A percentile compares a stretch with the other conserved stretches of the same genome.
Evolutionary conservation across 768 basidiomycete genomes (phyloP).

Genomic region (Suillus lakei): DNA sequence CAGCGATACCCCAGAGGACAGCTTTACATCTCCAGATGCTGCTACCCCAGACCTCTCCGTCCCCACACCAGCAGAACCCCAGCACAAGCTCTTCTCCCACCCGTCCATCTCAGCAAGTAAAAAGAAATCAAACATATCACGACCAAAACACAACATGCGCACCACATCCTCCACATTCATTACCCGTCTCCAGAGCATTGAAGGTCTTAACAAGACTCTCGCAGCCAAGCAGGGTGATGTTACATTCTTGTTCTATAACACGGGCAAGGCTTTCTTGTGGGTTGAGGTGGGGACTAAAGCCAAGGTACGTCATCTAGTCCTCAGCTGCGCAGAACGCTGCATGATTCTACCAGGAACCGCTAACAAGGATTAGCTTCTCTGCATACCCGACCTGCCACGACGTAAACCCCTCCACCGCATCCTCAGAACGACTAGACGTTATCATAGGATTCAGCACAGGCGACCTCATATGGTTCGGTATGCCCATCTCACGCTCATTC

Average conservation of each 20-base stretch:
- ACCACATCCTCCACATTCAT: slow-evolving; percentile 94
- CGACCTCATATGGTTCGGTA: slow-evolving; percentile 96
- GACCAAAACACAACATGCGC: slow-evolving; percentile 90
- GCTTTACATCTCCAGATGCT: slow-evolving; percentile 47
- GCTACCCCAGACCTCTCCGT: slow-evolving; percentile 36
- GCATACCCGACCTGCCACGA: slow-evolving; percentile 91
- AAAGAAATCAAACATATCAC: slow-evolving; percentile 65
- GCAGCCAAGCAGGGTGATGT: slow-evolving; percentile 83
- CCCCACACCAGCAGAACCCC: slow-evolving; percentile 32
- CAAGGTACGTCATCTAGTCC: slow-evolving; percentile 57
- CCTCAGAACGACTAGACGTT: slow-evolving; percentile 79
- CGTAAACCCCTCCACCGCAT: slow-evolving; percentile 79
- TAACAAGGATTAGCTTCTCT: slow-evolving; percentile 84
- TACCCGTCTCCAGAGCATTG: slow-evolving; percentile 80
- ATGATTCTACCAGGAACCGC: slow-evolving; percentile 67
- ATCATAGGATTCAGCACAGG: slow-evolving; percentile 93
- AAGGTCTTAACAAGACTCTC: slow-evolving; percentile 73
- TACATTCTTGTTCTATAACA: slow-evolving; percentile 87
- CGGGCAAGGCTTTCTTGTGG: slow-evolving; percentile 86
- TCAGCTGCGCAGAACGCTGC: slow-evolving; percentile 11
- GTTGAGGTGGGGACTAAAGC: slow-evolving; percentile 83
- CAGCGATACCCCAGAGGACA: slow-evolving; percentile 76
- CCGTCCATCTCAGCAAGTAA: slow-evolving; percentile 45
- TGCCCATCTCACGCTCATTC: slow-evolving; percentile 27
- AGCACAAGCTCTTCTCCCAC: slow-evolving; percentile 68